A percentile compares a stretch with the other conserved stretches of the same genome.
These are phyloP conservation scores for Ogataea dorogensis DNA, from an alignment of 805 yeast species.

Conservation along the genomic window DNA sequence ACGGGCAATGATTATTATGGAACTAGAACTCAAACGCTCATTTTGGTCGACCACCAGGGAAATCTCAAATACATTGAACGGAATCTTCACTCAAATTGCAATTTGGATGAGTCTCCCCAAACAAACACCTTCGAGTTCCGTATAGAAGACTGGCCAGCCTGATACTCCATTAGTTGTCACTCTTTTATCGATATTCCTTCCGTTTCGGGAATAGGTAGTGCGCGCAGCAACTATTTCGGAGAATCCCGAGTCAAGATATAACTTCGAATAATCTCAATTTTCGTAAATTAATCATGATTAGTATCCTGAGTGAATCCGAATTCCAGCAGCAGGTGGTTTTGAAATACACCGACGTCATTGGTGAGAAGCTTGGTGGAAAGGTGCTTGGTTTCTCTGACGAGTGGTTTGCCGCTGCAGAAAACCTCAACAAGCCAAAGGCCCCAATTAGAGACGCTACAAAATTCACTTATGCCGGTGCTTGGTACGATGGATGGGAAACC, in stretches of 20 bases:
- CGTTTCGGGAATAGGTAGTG: conserved; percentile 12
- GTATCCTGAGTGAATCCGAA: conserved; percentile 32
- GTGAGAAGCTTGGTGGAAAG: conserved; percentile 79
- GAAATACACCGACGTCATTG: conserved; percentile 71
- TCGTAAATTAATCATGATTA: conserved; percentile 4
- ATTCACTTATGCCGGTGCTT: conserved; percentile 84
- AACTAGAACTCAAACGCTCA: conserved; percentile 82
- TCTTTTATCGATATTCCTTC: conserved; percentile 14
- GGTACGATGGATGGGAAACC: conserved; percentile 99
- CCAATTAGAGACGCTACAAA: conserved; percentile 81
- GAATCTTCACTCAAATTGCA: conserved; percentile 52
- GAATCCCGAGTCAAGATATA: conserved; percentile 10
- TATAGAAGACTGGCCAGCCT: conserved; percentile 16
- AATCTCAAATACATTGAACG: conserved; percentile 59
- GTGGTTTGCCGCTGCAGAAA: conserved; percentile 93
- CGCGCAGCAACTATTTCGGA: conserved; percentile 9
- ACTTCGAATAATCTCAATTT: conserved; percentile 1
- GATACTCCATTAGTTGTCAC: neutral
- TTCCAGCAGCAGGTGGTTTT: conserved; percentile 48
- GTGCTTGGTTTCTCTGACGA: conserved; percentile 75
- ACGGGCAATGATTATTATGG: conserved; percentile 57
- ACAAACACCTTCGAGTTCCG: conserved; percentile 17
- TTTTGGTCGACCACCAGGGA: conserved; percentile 54
- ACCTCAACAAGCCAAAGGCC: conserved; percentile 74
- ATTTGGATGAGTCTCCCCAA: conserved; percentile 25